A percentile compares a stretch with the other conserved stretches of the same genome.
Conservation (phyloP, 2,329 filamentous ascomycete genomes). For the Aspergillus neoniger region DNA sequence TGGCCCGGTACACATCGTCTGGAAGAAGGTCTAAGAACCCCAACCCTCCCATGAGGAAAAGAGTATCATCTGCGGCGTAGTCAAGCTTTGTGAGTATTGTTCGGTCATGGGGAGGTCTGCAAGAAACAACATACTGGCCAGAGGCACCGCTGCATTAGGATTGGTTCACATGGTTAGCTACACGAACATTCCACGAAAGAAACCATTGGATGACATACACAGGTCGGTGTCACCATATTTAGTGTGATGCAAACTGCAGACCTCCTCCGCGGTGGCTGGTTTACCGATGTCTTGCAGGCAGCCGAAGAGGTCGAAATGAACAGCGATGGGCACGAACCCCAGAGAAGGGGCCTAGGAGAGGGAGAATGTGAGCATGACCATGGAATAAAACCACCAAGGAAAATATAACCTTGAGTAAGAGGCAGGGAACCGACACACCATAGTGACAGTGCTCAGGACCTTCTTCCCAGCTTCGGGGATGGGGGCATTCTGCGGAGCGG, state of each 20-base stretch:
- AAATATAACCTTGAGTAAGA: too few relatives aligned
- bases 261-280: slow-evolving; percentile 30
- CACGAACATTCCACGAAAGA: background rate
- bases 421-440: background rate
- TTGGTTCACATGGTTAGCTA: background rate
- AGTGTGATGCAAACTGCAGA: slow-evolving; percentile 26
- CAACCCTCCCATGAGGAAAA: slow-evolving; percentile 41
- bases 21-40: slow-evolving; percentile 36
- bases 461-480: background rate
- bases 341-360: slow-evolving; percentile 34
- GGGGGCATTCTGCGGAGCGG: background rate
- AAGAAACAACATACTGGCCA: slow-evolving; percentile 25
- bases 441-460: background rate
- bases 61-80: slow-evolving; percentile 34
- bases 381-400: too few relatives aligned
- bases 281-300: slow-evolving; percentile 28
- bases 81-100: background rate
- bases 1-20: slow-evolving; percentile 35
- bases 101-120: background rate
- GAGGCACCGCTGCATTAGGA: slow-evolving; percentile 18
- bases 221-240: background rate
- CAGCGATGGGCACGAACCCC: slow-evolving; percentile 42
- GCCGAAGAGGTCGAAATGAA: slow-evolving; percentile 38
- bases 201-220: background rate
- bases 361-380: background rate